Conservation (phyloP, 2,329 filamentous ascomycete genomes). For the Penicillium sp. region DNA sequence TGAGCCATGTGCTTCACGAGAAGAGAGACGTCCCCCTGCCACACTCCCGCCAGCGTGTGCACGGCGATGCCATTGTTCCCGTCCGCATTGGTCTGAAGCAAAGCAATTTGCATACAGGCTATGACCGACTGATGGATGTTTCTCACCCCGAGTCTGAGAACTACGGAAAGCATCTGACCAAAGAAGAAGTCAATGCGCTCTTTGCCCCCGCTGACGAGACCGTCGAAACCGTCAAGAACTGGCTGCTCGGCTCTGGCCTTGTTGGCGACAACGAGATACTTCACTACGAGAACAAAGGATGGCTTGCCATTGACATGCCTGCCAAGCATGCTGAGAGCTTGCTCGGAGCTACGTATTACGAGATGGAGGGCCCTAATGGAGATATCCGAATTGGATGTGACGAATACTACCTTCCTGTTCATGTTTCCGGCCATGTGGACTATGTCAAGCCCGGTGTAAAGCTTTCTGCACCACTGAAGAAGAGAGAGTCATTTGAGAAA, state of each 20-base stretch:
- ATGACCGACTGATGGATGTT: slow-evolving; percentile 10
- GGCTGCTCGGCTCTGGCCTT: slow-evolving; percentile 5
- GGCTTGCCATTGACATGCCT: slow-evolving; percentile 10
- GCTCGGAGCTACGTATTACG: slow-evolving; percentile 5
- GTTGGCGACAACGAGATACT: neutral
- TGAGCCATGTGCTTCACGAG: slow-evolving; percentile 11
- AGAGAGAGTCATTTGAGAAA: slow-evolving; percentile 1
- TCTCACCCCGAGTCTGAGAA: slow-evolving; percentile 8
- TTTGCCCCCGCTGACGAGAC: slow-evolving; percentile 10
- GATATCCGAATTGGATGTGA: slow-evolving; percentile 11
- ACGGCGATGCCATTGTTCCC: slow-evolving; percentile 6
- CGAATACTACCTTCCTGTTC: slow-evolving; percentile 9
- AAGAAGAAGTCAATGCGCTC: slow-evolving; percentile 9
- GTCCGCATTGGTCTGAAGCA: slow-evolving; percentile 9
- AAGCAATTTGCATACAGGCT: slow-evolving; percentile 9
- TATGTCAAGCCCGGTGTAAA: slow-evolving; percentile 10
- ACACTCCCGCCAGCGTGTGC: slow-evolving; percentile 1
- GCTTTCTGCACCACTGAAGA: slow-evolving; percentile 8
- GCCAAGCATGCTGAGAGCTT: slow-evolving; percentile 7
- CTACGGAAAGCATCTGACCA: slow-evolving; percentile 11
- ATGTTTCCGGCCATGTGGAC: slow-evolving; percentile 9
- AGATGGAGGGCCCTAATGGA: slow-evolving; percentile 5
- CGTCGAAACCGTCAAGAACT: slow-evolving; percentile 7
- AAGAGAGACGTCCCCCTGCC: slow-evolving; percentile 7
- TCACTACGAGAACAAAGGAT: slow-evolving; percentile 12